These are phyloP conservation scores for Phylloporus gajari DNA, from an alignment of 1,284 basidiomycete species.

Conservation along the genomic window DNA sequence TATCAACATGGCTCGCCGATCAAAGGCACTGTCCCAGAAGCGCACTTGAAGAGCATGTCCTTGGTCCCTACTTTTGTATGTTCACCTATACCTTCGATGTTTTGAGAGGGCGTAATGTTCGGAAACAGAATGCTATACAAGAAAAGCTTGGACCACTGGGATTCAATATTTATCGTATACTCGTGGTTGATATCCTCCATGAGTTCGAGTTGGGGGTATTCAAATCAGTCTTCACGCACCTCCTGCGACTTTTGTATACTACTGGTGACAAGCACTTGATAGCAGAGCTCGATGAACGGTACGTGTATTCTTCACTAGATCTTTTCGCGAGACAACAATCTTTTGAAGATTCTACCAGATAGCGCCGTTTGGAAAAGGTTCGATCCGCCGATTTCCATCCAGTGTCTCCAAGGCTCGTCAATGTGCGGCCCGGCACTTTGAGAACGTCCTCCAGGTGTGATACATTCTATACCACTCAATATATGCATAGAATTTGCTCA, in stretches of 20 bases:
- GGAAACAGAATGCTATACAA: constrained; percentile 48
- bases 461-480: background rate
- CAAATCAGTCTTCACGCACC: too few species aligned
- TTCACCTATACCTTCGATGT: background rate
- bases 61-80: constrained; percentile 41
- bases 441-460: constrained; percentile 23
- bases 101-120: background rate
- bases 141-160: constrained; percentile 31
- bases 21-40: too few species aligned
- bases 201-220: too few species aligned
- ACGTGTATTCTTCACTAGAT: background rate
- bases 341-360: background rate
- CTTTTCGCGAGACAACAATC: background rate
- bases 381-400: constrained; percentile 6
- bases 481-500: background rate
- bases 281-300: constrained; percentile 16
- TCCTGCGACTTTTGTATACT: constrained; percentile 3
- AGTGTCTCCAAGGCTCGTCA: constrained; percentile 7
- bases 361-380: constrained; percentile 4
- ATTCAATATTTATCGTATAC: constrained; percentile 42
- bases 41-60: constrained; percentile 38
- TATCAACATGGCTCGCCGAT: constrained; percentile 37
- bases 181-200: constrained; percentile 37
- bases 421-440: constrained; percentile 12
- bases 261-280: background rate